These are phyloP conservation scores for Plasmodium sp. DNA, from an alignment of 169 alveolate species.

Conservation along the genomic window DNA sequence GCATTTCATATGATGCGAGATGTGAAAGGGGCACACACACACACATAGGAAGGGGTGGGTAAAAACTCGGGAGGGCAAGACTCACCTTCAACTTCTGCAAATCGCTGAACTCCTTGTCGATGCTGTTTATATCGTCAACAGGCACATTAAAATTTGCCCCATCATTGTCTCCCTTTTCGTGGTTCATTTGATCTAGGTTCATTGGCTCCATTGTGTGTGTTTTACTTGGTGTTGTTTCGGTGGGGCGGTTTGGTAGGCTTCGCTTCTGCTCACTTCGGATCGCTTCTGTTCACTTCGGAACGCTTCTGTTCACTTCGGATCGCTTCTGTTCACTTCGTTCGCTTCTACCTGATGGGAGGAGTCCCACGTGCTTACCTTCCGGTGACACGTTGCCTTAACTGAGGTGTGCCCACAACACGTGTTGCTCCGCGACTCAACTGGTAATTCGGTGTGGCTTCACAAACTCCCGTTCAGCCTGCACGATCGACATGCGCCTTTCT, in stretches of 20 bases:
- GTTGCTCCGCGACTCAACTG: not conserved
- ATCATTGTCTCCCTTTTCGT: conserved; percentile 22
- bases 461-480: not conserved
- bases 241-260: not conserved
- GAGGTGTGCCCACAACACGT: not conserved
- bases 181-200: conserved; percentile 46
- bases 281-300: not conserved
- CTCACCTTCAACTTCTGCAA: conserved; percentile 65
- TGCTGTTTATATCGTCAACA: conserved; percentile 60
- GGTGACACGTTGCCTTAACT: not conserved
- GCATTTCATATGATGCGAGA: not conserved
- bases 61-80: not conserved
- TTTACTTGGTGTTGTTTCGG: not conserved
- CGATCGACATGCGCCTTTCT: not conserved
- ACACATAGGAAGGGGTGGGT: not conserved
- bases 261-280: not conserved
- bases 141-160: conserved; percentile 47
- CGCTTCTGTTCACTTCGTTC: not conserved
- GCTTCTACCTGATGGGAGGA: not conserved
- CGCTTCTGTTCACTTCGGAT: not conserved
- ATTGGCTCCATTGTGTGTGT: conserved; percentile 30
- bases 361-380: not conserved
- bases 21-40: not conserved
- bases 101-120: conserved; percentile 70
- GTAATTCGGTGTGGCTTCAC: not conserved